These are phyloP conservation scores for Cladosporium colombiae DNA, from an alignment of 2,329 filamentous ascomycete genomes.

Conservation along the genomic window DNA sequence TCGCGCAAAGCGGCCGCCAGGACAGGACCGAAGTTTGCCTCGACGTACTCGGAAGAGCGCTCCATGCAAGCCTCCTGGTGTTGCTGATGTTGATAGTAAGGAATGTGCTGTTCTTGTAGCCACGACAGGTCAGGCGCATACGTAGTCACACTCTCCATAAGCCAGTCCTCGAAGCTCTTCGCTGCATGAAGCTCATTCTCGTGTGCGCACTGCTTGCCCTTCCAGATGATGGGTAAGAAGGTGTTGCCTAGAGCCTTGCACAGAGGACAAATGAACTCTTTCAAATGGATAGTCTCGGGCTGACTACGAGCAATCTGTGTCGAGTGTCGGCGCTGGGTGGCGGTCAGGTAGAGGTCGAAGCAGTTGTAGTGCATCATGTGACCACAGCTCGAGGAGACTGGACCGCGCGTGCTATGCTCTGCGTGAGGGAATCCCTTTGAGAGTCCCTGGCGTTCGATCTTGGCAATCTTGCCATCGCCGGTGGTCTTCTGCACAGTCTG, in stretches of 20 bases:
- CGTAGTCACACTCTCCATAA: constrained; percentile 54
- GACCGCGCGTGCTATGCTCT: constrained; percentile 62
- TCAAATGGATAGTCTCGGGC: constrained; percentile 73
- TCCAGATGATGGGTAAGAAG: constrained; percentile 95
- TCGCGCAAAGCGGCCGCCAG: constrained; percentile 25
- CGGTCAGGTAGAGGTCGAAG: constrained; percentile 87
- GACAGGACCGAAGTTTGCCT: constrained; percentile 32
- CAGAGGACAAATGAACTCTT: constrained; percentile 94
- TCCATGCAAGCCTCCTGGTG: constrained; percentile 30
- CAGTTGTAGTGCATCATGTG: constrained; percentile 99
- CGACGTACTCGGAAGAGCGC: constrained; percentile 32
- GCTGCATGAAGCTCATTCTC: constrained; percentile 59
- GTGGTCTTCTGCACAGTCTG: constrained; percentile 75
- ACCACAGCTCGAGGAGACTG: constrained; percentile 87
- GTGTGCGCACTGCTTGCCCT: constrained; percentile 80
- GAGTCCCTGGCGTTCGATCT: constrained; percentile 75
- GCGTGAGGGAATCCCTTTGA: constrained; percentile 83
- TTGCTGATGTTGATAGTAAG: constrained; percentile 39
- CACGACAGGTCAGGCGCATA: constrained; percentile 53
- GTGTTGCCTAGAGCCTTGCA: constrained; percentile 96
- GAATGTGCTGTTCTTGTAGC: constrained; percentile 41
- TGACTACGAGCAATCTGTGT: constrained; percentile 95
- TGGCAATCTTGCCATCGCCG: constrained; percentile 68
- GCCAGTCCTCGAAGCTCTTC: constrained; percentile 67
- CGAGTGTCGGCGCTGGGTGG: constrained; percentile 78